These are phyloP conservation scores for Emydomyces testavorans DNA, from an alignment of 2,329 filamentous ascomycete genomes.

Conservation along the genomic window DNA sequence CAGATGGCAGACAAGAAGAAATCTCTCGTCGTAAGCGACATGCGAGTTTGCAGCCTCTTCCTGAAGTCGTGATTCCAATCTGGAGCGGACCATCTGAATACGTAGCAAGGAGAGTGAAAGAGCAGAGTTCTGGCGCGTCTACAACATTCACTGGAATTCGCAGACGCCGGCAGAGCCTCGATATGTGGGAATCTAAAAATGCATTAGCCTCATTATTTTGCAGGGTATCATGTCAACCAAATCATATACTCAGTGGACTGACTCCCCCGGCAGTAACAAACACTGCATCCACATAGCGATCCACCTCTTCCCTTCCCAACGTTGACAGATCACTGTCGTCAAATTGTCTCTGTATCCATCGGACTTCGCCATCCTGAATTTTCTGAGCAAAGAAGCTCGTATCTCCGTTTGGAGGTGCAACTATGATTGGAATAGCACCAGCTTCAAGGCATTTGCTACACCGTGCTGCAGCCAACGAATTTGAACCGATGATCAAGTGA, in stretches of 20 bases:
- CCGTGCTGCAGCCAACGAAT: conserved; percentile 73
- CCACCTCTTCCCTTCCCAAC: conserved; percentile 70
- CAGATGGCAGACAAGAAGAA: conserved; percentile 60
- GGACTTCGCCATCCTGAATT: conserved; percentile 33
- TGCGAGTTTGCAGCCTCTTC: conserved; percentile 85
- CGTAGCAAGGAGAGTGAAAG: conserved; percentile 79
- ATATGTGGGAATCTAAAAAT: conserved; percentile 52
- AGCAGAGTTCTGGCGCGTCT: conserved; percentile 75
- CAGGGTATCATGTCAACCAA: not conserved
- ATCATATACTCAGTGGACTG: conserved; percentile 38
- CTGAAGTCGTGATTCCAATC: conserved; percentile 90
- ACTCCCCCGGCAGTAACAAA: conserved; percentile 60
- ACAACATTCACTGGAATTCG: conserved; percentile 89
- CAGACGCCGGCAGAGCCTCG: conserved; percentile 60
- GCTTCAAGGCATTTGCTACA: conserved; percentile 69
- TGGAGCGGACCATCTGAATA: conserved; percentile 85
- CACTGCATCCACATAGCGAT: conserved; percentile 72
- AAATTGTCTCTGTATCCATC: conserved; percentile 44
- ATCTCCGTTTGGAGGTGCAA: conserved; percentile 56
- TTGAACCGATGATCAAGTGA: conserved; percentile 77
- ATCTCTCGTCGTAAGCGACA: conserved; percentile 82
- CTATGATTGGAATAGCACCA: conserved; percentile 67
- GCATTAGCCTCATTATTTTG: not conserved
- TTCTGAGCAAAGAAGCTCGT: conserved; percentile 44
- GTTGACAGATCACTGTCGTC: conserved; percentile 58